Evolutionary conservation across 108 stramenopile genomes (phyloP).

Genomic region (Ochromonas danica): DNA sequence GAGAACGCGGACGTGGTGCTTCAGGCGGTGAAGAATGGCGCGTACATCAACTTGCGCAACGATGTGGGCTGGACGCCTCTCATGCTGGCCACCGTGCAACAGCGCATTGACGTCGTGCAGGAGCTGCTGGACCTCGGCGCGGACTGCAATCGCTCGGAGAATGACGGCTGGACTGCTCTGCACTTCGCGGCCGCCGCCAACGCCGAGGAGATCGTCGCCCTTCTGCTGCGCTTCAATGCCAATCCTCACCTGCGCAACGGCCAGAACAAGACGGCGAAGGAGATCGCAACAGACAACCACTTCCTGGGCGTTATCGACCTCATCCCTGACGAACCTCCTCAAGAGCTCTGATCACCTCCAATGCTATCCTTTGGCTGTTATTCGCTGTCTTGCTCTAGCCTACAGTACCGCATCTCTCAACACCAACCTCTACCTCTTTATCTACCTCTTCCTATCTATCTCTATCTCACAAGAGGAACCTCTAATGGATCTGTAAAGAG

Average conservation of each 20-base stretch:
- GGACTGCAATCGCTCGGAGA: background rate
- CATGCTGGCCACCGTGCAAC: background rate
- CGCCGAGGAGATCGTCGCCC: background rate
- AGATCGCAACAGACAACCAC: no score
- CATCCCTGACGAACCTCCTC: no score
- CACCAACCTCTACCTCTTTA: no score
- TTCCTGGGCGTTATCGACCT: no score
- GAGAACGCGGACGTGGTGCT: background rate
- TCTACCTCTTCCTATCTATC: no score
- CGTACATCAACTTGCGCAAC: background rate
- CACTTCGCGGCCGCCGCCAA: background rate
- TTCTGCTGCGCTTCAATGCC: background rate
- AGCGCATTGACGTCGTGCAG: background rate
- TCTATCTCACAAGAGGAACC: no score
- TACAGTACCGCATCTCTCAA: no score
- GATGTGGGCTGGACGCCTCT: background rate
- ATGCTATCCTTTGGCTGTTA: no score
- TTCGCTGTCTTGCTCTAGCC: no score
- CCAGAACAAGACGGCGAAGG: no score
- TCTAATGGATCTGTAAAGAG: no score
- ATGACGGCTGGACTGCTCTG: conserved; percentile 10
- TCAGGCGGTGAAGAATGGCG: background rate
- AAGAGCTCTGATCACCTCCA: no score
- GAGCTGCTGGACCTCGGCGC: background rate
- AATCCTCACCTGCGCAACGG: background rate